Base-by-base conservation (phyloP, 768 basidiomycete genomes). In the Leccinum subtestaceum region DNA sequence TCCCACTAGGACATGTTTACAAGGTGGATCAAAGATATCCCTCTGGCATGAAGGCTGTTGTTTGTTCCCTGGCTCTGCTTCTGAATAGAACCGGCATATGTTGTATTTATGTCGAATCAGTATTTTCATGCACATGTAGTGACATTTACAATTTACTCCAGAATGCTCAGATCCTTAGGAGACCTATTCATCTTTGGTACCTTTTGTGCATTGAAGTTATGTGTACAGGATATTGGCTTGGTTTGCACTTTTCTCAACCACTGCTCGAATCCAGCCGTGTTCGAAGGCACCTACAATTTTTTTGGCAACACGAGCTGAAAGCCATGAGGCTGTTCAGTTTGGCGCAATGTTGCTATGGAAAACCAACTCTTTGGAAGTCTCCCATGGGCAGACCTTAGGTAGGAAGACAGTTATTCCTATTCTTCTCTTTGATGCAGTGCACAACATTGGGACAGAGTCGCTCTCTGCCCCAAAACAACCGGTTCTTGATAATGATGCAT, bases 21-120 rank as follows among this genome's bases (percentile, higher is more conserved):
- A 12, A 78, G 80, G 57, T 87, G 86, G 86, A 78, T 86, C 46
- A 61, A 63, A 55, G 77, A 87, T 67, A 68, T 74, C 23, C 83
- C 85, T n/a, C 72, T 86, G 29, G 67, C 74, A 25, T 66, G 17
- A 54, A 2, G 25, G 38, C 8, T 10, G 19, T 34, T 5, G 6
- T 34, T 43, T 23, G 19, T 34, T 32, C n/a, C 12, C 27, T 34
- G 13, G 9, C 29, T 52, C 25, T 43, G 4, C 54, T 60, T 50
- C 31, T 56, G 8, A 27, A 40, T 25, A 52, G 21, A 40, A 10
- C 12, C 27, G 27, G 21, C 17, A 8, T 52, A 1, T 38, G 25
- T 12, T 25, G 7, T 60, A 53, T 54, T 17, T 60, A 60, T 55
- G 9, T 4, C 23, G 34, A 53, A 38, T 19, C 32, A 10, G 2